phyloP scores from a whole-genome alignment of 2,329 filamentous ascomycete species.

The Xylariales sp. region DNA sequence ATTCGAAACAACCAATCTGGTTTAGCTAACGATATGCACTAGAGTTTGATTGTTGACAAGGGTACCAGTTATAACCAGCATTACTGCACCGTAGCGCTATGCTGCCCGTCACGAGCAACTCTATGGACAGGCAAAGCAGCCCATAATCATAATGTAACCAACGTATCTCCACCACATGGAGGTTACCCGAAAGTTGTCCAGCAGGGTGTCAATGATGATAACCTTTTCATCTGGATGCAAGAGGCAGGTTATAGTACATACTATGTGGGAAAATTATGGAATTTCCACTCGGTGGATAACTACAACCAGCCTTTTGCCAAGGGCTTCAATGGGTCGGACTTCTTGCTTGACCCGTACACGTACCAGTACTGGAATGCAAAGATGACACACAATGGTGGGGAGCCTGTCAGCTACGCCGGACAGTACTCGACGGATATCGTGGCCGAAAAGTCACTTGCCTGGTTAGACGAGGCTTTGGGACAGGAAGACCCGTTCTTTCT shows the following conservation, averaged over 20 bases:
- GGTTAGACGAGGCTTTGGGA: conserved; percentile 56
- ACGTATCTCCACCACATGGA: conserved; percentile 47
- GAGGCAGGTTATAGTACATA: conserved; percentile 53
- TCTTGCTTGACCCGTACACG: conserved; percentile 52
- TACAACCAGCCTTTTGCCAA: conserved; percentile 38
- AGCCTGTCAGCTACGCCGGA: conserved; percentile 28
- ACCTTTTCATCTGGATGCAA: conserved; percentile 54
- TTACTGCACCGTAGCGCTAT: conserved; percentile 53
- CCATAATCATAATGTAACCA: conserved; percentile 61
- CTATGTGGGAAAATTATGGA: conserved; percentile 55
- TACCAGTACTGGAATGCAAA: conserved; percentile 65
- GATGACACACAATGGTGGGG: conserved; percentile 55
- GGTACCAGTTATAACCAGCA: conserved; percentile 52
- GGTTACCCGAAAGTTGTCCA: conserved; percentile 51
- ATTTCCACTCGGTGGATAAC: conserved; percentile 37
- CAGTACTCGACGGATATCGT: conserved; percentile 51
- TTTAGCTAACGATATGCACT: conserved; percentile 29
- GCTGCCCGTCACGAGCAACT: conserved; percentile 55
- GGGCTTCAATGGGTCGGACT: conserved; percentile 30
- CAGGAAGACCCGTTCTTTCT: conserved; percentile 61
- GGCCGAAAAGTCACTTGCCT: conserved; percentile 51
- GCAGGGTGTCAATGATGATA: conserved; percentile 49
- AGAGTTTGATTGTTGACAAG: conserved; percentile 42
- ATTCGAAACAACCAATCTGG: too few species aligned
- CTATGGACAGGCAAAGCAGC: conserved; percentile 55